phyloP scores from a whole-genome alignment of 176 grass and related monocot species.

The Oryza rufipogon region DNA sequence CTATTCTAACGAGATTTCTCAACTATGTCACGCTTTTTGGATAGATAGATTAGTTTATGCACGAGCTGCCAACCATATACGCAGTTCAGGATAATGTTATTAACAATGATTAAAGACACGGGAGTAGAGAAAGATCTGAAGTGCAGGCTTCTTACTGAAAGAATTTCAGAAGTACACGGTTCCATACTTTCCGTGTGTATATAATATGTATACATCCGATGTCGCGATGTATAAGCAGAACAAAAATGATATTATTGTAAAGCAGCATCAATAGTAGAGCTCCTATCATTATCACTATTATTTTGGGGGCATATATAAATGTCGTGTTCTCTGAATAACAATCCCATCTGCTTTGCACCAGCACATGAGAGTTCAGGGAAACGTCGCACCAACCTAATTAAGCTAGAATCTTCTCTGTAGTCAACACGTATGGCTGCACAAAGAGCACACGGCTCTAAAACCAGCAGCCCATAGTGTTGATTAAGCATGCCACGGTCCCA shows the following conservation, averaged over 20 bases:
- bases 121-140: background rate
- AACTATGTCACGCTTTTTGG: background rate
- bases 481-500: too few relatives aligned
- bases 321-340: background rate
- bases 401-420: background rate
- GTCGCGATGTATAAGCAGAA: background rate
- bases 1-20: background rate
- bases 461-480: background rate
- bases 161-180: background rate
- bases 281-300: background rate
- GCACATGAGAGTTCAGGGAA: background rate
- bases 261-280: background rate
- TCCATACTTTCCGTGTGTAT: background rate
- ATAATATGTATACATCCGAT: background rate
- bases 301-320: background rate
- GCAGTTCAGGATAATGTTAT: background rate
- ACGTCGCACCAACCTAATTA: background rate
- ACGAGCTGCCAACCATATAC: background rate
- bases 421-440: background rate
- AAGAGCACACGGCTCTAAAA: background rate
- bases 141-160: background rate
- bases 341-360: background rate
- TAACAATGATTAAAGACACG: background rate
- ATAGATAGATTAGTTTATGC: background rate
- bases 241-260: background rate